phyloP scores from a whole-genome alignment of 257 asterid species.

The Fraxinus anomala region DNA sequence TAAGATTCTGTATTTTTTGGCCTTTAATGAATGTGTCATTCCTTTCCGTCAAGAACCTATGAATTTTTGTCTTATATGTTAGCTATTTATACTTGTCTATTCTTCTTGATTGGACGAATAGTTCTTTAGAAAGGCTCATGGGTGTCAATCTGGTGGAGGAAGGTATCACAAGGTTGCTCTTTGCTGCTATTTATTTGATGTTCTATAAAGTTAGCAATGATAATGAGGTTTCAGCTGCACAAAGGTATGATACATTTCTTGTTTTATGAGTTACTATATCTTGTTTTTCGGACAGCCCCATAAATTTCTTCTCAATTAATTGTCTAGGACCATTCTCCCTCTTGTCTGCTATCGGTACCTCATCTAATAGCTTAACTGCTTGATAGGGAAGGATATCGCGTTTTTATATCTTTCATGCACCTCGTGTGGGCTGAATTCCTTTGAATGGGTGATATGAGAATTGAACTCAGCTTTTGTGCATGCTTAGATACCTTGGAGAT shows the following conservation, averaged over 20 bases:
- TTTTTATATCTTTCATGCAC: not conserved
- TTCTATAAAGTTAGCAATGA: slow-evolving; percentile 62
- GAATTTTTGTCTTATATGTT: slow-evolving; percentile 6
- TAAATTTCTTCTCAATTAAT: not conserved
- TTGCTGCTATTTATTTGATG: slow-evolving; percentile 83
- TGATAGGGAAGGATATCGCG: not conserved
- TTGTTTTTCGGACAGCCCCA: not conserved
- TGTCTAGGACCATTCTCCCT: slow-evolving; percentile 1
- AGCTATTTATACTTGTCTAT: slow-evolving; percentile 30
- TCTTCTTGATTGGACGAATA: slow-evolving; percentile 53
- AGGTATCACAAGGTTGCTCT: slow-evolving; percentile 82
- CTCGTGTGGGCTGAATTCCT: not conserved
- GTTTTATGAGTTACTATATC: slow-evolving; percentile 8
- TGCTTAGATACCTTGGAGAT: not conserved
- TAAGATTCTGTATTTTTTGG: slow-evolving; percentile 39
- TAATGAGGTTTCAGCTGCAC: slow-evolving; percentile 76
- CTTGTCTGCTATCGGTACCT: not conserved
- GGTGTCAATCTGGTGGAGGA: slow-evolving; percentile 77
- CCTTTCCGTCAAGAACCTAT: slow-evolving; percentile 26
- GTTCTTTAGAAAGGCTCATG: slow-evolving; percentile 87
- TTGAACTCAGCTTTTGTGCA: not conserved
- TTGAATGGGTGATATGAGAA: not conserved
- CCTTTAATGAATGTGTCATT: slow-evolving; percentile 22
- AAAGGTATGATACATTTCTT: slow-evolving; percentile 60
- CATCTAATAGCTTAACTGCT: not conserved